Evolutionary conservation across 2,329 filamentous ascomycete species (phyloP), one percentile per base, ranked within the genome.

Genomic region (Sarocladium oryzae): DNA sequence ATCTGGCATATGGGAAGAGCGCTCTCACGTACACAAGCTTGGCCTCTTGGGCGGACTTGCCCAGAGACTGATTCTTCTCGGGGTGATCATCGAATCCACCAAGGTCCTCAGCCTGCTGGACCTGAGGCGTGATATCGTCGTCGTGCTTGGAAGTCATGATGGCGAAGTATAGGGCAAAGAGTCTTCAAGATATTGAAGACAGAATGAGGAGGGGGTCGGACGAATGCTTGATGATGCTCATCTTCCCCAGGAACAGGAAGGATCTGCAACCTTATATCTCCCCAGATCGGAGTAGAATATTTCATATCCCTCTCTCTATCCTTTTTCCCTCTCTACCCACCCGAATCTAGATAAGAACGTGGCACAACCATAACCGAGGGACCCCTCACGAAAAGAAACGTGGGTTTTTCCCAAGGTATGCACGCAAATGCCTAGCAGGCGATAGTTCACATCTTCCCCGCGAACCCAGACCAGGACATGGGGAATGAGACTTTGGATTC

Each of bases 261-360:
- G 40, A 43, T 43, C 40, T 26, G 40, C 40, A 28, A n/a, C 23
- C 16, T 43, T 26, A 26, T 43, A 43, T 43, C n/a, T 37, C 5
- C 37, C 23, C 13, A 43, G 23, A 28, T 43, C 21, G n/a, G 23
- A n/a, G n/a, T n/a, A 13, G 28, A 7, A 30, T 7, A 7, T 30
- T 7, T 7, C 7, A 7, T 30, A 7, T 30, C 28, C 28, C 28
- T 30, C 28, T 13, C 28, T 30, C 28, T 30, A 7, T 7, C 28
- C 28, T 13, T 30, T 30, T 7, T 30, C 7, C 28, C 28, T 13
- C 28, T 30, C 28, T 30, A 7, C 7, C 13, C 28, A 13, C 13
- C n/a, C 28, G 28, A 7, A 43, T 43, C 23, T 43, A 11, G 21
- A 23, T 4, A 8, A 16, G 21, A 26, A 21, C 40, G 11, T 26